Conservation (phyloP, 495 filamentous ascomycete species). For the Xylaria venustula region DNA sequence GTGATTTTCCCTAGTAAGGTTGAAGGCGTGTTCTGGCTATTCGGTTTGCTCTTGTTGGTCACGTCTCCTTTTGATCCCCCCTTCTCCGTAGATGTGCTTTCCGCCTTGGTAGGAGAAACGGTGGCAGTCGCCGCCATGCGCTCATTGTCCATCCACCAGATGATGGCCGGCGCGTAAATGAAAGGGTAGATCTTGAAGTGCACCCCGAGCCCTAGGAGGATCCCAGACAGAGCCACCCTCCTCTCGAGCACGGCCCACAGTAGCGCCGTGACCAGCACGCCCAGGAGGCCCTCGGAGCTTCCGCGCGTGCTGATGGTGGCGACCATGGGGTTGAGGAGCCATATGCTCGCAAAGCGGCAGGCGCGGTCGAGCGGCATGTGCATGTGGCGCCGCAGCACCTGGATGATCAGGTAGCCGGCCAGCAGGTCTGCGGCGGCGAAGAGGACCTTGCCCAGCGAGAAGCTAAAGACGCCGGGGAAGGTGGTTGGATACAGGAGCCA, state of each 20-base stretch:
- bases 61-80: neutral
- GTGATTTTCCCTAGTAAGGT: slow-evolving; percentile 19
- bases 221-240: slow-evolving; percentile 63
- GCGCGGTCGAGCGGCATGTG: slow-evolving; percentile 45
- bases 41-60: too few relatives aligned
- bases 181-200: slow-evolving; percentile 99
- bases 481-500: slow-evolving; percentile 86
- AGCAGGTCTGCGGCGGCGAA: slow-evolving; percentile 82
- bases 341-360: slow-evolving; percentile 75
- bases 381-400: slow-evolving; percentile 46
- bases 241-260: slow-evolving; percentile 72
- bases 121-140: slow-evolving; percentile 16
- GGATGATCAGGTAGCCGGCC: slow-evolving; percentile 83
- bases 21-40: neutral
- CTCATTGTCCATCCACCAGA: slow-evolving; percentile 81
- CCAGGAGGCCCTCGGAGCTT: slow-evolving; percentile 87
- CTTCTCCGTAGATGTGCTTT: neutral
- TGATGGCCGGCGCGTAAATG: slow-evolving; percentile 81
- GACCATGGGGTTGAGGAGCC: slow-evolving; percentile 97
- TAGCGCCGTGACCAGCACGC: slow-evolving; percentile 75
- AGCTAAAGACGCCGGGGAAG: slow-evolving; percentile 56
- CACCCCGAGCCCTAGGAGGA: slow-evolving; percentile 77
- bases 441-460: slow-evolving; percentile 84
- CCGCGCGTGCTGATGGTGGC: slow-evolving; percentile 92
- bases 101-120: neutral